Evolutionary conservation across 202 grass and related monocot species (phyloP), one percentile per base, ranked within the genome.

Genomic region (Carex arenaria): DNA sequence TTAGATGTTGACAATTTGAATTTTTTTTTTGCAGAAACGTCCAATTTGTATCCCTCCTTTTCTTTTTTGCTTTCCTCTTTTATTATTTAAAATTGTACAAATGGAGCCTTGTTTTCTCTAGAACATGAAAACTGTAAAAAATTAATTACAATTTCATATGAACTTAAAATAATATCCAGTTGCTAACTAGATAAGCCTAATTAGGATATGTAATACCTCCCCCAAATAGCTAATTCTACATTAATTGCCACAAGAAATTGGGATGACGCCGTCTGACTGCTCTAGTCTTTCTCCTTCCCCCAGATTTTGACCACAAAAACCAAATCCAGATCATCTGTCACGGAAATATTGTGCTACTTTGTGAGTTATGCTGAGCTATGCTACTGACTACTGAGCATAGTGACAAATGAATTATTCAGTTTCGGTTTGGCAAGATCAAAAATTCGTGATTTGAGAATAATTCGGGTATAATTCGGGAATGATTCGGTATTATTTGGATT

Each of bases 281-380:
- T 76, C 3, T 32, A 54, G 23, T 77, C 26, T 71, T n/a, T 31
- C 3, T 55, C 31, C 18, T 78, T 60, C 7, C 53, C 74, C 74
- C 54, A 78, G 74, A 32, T 78, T 78, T 78, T 78, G 74, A 78
- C 73, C 73, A 78, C 17, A 78, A 4, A 78, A 13, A 77, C 18
- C 0, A 32, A 17, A 34, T 77, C 23, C 54, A 59, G 73, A 18
- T 78, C 74, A 40, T 59, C 74, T 78, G 72, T n/a, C 11, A 30
- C 17, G 15, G 13, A 1, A 59, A 36, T 36, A 15, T 60, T 78
- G 30, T 78, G 8, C 18, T 20, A 36, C 73, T 54, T 26, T 74
- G 52, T 22, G 49, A 10, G 5, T 22, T 5, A 7, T 69, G 1
- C 4, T 71, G 36, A 1, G 17, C 59, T 61, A 10, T 7, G 3